phyloP scores from a whole-genome alignment of 108 stramenopile species.

The Nitzschia palea region DNA sequence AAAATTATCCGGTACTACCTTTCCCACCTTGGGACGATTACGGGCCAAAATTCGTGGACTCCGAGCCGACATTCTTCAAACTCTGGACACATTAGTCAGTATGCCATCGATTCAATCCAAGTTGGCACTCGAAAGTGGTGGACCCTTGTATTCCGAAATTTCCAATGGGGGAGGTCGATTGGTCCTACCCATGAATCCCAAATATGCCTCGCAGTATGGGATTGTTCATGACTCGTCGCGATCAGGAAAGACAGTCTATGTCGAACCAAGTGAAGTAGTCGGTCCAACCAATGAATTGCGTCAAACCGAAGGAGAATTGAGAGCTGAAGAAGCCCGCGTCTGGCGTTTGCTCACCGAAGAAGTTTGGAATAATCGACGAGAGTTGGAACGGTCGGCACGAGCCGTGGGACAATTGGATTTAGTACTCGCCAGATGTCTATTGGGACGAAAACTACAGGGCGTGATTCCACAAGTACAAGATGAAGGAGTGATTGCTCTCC shows the following conservation, averaged over 20 bases:
- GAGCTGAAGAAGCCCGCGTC: constrained; percentile 76
- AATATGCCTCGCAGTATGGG: constrained; percentile 59
- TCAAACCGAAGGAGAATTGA: constrained; percentile 64
- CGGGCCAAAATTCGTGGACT: constrained; percentile 57
- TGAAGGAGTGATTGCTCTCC: constrained; percentile 76
- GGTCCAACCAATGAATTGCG: constrained; percentile 90
- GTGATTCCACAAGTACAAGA: constrained; percentile 78
- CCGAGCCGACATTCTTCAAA: constrained; percentile 58
- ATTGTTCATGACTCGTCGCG: constrained; percentile 89
- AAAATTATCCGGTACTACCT: constrained; percentile 60
- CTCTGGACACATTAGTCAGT: constrained; percentile 54
- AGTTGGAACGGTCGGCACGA: constrained; percentile 48
- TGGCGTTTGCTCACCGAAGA: constrained; percentile 67
- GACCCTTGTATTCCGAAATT: constrained; percentile 65
- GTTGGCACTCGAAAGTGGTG: constrained; percentile 75
- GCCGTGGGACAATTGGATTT: constrained; percentile 81
- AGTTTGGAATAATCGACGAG: constrained; percentile 47
- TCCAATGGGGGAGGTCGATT: constrained; percentile 54
- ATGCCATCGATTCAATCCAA: constrained; percentile 65
- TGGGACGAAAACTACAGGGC: constrained; percentile 68
- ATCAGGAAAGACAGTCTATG: constrained; percentile 90
- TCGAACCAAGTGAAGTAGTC: constrained; percentile 88
- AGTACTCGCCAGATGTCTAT: constrained; percentile 60
- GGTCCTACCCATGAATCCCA: constrained; percentile 65
- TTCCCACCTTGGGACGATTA: constrained; percentile 63